These are phyloP conservation scores for Thamnidium elegans DNA, from an alignment of 192 early-diverging fungal genomes.

Conservation along the genomic window DNA sequence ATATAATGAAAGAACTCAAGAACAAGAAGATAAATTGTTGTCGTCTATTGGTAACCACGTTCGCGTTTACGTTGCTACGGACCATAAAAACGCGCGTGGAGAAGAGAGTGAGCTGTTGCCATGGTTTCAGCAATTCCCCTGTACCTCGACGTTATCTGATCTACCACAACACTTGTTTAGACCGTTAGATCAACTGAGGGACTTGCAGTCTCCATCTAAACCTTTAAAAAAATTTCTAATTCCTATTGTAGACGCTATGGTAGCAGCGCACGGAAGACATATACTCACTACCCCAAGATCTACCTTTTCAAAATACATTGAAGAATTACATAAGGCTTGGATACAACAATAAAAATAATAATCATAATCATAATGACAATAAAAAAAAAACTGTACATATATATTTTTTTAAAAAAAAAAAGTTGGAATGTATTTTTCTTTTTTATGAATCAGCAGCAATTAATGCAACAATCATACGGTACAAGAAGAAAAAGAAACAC, in stretches of 20 bases:
- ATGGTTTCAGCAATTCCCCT: conserved; percentile 41
- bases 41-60: background rate
- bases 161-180: conserved; percentile 30
- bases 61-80: conserved; percentile 52
- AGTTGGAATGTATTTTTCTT: no score
- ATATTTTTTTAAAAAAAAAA: background rate
- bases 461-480: conserved; percentile 53
- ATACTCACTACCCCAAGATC: conserved; percentile 27
- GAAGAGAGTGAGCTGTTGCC: conserved; percentile 20
- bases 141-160: conserved; percentile 42
- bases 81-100: conserved; percentile 38
- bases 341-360: background rate
- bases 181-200: conserved; percentile 26
- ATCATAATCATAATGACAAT: no score
- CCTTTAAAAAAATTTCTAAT: conserved; percentile 20
- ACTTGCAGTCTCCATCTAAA: conserved; percentile 24
- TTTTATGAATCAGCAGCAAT: conserved; percentile 41
- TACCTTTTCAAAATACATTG: conserved; percentile 39
- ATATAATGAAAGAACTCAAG: no score
- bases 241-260: conserved; percentile 36
- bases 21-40: background rate
- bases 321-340: conserved; percentile 21
- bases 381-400: background rate
- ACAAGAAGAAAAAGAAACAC: conserved; percentile 91
- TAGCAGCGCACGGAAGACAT: conserved; percentile 27